phyloP scores from a whole-genome alignment of 2,329 filamentous ascomycete genomes.

The Magnaporthiopsis incrustans region DNA sequence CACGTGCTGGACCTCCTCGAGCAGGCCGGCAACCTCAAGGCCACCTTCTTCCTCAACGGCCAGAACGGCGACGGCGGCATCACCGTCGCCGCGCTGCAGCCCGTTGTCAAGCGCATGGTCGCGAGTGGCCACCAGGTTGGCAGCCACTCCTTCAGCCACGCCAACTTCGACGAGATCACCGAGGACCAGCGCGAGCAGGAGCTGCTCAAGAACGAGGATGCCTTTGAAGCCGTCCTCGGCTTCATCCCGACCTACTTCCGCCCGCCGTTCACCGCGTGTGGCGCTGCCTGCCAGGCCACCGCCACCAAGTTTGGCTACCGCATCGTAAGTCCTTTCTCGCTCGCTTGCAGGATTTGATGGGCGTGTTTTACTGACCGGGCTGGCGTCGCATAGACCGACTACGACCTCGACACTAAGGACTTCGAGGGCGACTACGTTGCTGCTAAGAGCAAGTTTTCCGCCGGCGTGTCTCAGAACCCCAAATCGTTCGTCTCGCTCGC shows the following conservation, averaged over 20 bases:
- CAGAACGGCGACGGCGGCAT: slow-evolving; percentile 25
- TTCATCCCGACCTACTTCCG: slow-evolving; percentile 35
- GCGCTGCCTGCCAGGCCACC: slow-evolving; percentile 16
- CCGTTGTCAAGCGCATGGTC: slow-evolving; percentile 31
- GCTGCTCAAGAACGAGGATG: slow-evolving; percentile 29
- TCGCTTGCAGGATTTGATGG: not conserved
- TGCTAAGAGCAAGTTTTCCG: slow-evolving; percentile 15
- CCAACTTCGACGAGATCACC: slow-evolving; percentile 6
- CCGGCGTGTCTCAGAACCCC: slow-evolving; percentile 12
- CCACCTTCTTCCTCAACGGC: slow-evolving; percentile 30
- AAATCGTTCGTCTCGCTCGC: slow-evolving; percentile 23
- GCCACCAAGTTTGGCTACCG: slow-evolving; percentile 25
- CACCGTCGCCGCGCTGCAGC: slow-evolving; percentile 23
- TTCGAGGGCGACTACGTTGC: slow-evolving; percentile 20
- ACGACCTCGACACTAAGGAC: slow-evolving; percentile 23
- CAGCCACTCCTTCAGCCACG: slow-evolving; percentile 32
- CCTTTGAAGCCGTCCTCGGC: slow-evolving; percentile 27
- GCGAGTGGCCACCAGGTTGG: slow-evolving; percentile 31
- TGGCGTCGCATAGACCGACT: slow-evolving; percentile 15
- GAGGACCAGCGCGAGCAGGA: slow-evolving; percentile 16
- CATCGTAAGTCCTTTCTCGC: slow-evolving; percentile 13
- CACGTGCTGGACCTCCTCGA: slow-evolving; percentile 25
- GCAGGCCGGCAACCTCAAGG: slow-evolving; percentile 22
- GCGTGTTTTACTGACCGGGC: not conserved
- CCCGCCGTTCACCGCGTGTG: slow-evolving; percentile 26